Percentiles rank a stretch among this genome's conserved stretches.
These are phyloP conservation scores for Pythium pyrilobum DNA, from an alignment of 352 stramenopile genomes.

Conservation along the genomic window DNA sequence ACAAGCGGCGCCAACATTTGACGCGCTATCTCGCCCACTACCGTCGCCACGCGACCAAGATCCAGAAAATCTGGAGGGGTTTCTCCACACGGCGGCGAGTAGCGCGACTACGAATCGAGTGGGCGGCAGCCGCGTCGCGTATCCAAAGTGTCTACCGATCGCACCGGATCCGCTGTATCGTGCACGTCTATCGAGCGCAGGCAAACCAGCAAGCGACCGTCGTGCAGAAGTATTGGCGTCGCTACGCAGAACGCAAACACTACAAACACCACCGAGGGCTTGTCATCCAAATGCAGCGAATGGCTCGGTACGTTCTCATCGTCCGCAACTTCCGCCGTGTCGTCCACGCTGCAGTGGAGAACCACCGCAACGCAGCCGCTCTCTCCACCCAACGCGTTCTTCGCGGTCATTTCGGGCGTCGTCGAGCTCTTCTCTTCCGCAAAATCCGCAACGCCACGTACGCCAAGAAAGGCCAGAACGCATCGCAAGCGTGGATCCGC, in stretches of 20 bases:
- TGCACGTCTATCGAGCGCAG: conserved; percentile 24
- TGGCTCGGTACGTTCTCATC: conserved; percentile 28
- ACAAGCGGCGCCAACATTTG: conserved; percentile 28
- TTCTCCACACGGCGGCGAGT: conserved; percentile 34
- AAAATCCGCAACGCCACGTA: conserved; percentile 58
- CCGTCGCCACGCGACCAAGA: conserved; percentile 22
- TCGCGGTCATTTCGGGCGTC: conserved; percentile 43
- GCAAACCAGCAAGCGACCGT: conserved; percentile 17
- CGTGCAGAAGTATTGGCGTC: conserved; percentile 44
- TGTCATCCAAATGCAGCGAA: conserved; percentile 36
- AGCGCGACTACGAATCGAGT: conserved; percentile 15
- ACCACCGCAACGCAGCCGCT: conserved; percentile 28
- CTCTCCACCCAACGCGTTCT: conserved; percentile 35
- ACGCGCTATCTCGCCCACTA: conserved; percentile 36
- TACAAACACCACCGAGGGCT: conserved; percentile 27
- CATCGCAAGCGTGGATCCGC: conserved; percentile 41
- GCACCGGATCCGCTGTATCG: conserved; percentile 22
- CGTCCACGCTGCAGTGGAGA: conserved; percentile 20
- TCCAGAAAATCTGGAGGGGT: conserved; percentile 44
- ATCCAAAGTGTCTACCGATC: conserved; percentile 48
- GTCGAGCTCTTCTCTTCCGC: conserved; percentile 48
- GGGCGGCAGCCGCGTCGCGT: conserved; percentile 24
- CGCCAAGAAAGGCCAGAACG: conserved; percentile 48
- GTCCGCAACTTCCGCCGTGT: conserved; percentile 26
- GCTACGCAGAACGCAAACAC: conserved; percentile 9